Evolutionary conservation across 1,139 yeast genomes (phyloP).

Genomic region (Pichia sp.): DNA sequence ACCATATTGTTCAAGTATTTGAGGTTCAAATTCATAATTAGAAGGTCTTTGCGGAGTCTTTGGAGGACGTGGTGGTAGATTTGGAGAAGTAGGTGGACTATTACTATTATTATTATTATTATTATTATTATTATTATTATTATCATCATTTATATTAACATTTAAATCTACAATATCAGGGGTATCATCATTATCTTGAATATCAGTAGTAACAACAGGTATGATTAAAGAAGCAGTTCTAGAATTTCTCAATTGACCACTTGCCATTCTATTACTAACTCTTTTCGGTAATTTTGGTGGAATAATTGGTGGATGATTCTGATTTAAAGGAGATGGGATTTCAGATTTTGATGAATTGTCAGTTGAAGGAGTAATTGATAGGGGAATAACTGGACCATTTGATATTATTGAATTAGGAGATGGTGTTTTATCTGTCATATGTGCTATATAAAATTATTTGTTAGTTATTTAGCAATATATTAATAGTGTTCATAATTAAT

Average conservation of each 20-base stretch:
- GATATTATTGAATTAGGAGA: no score
- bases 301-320: not conserved
- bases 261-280: constrained; percentile 1
- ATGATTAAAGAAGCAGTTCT: constrained; percentile 9
- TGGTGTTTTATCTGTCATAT: no score
- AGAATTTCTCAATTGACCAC: constrained; percentile 6
- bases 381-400: not conserved
- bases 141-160: not conserved
- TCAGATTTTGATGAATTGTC: not conserved
- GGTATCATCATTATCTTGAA: not conserved
- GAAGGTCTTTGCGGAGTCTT: constrained; percentile 8
- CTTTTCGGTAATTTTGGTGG: constrained; percentile 2
- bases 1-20: constrained; percentile 10
- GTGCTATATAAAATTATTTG: no score
- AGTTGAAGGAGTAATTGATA: constrained; percentile 3
- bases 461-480: no score
- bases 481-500: no score
- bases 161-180: constrained; percentile 3
- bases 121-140: not conserved
- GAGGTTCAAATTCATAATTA: constrained; percentile 3
- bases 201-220: constrained; percentile 1
- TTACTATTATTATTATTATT: not conserved
- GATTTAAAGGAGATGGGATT: not conserved
- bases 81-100: constrained; percentile 12
- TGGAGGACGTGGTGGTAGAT: constrained; percentile 10